Evolutionary conservation across 768 basidiomycete genomes (phyloP).

Genomic region (Pleurotus pulmonarius): DNA sequence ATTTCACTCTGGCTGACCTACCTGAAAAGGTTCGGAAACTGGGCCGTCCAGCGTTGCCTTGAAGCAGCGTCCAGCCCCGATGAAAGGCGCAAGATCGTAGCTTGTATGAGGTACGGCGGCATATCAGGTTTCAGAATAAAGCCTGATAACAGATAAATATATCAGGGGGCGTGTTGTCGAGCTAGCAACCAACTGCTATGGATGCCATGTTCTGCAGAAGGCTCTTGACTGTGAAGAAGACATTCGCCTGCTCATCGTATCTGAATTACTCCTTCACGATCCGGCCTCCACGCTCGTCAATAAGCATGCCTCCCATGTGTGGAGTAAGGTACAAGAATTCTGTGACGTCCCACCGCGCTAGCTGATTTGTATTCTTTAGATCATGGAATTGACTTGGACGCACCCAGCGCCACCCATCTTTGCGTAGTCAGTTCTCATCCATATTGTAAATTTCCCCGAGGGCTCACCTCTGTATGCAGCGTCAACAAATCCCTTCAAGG

Average conservation of each 20-base stretch:
- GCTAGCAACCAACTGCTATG: slow-evolving; percentile 85
- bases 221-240: slow-evolving; percentile 91
- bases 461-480: slow-evolving; percentile 29
- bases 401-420: slow-evolving; percentile 87
- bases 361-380: slow-evolving; percentile 34
- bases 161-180: slow-evolving; percentile 78
- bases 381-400: slow-evolving; percentile 89
- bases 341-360: not conserved
- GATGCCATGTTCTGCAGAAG: slow-evolving; percentile 86
- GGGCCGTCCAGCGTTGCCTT: slow-evolving; percentile 86
- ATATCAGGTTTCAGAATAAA: not conserved
- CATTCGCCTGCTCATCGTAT: slow-evolving; percentile 76
- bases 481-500: slow-evolving; percentile 86
- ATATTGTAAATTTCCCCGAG: not conserved
- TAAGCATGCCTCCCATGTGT: slow-evolving; percentile 89
- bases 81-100: slow-evolving; percentile 76
- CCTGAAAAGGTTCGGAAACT: slow-evolving; percentile 74
- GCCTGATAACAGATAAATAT: slow-evolving; percentile 2
- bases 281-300: slow-evolving; percentile 85
- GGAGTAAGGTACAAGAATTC: slow-evolving; percentile 66
- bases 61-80: slow-evolving; percentile 74
- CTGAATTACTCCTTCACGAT: slow-evolving; percentile 79
- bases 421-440: slow-evolving; percentile 55
- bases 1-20: slow-evolving; percentile 5
- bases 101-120: slow-evolving; percentile 75